These are phyloP conservation scores for Rubia yunnanensis DNA, from an alignment of 257 asterid genomes.

Conservation along the genomic window DNA sequence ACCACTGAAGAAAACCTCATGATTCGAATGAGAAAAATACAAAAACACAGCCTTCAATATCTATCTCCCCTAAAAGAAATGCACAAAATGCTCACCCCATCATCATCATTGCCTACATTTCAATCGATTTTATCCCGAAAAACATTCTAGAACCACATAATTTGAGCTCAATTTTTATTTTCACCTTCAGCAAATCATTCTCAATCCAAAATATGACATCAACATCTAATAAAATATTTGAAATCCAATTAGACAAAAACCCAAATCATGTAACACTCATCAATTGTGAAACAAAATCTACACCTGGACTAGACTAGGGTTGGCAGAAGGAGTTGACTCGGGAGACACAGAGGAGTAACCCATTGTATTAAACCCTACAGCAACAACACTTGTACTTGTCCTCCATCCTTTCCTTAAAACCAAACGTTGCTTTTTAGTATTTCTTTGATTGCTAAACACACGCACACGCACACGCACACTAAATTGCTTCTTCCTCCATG, in stretches of 20 bases:
- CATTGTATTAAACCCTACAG: neutral
- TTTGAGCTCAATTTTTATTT: neutral
- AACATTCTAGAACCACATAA: too few relatives aligned
- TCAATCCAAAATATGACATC: neutral
- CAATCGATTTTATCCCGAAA: too few relatives aligned
- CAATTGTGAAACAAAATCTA: neutral
- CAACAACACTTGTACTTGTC: neutral
- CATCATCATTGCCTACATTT: too few relatives aligned
- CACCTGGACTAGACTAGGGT: conserved; percentile 23
- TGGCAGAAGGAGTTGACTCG: conserved; percentile 3
- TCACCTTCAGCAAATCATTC: neutral
- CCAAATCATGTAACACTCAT: neutral
- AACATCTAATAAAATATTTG: neutral
- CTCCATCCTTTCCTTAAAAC: neutral
- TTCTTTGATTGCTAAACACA: neutral
- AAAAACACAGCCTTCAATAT: neutral
- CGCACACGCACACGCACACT: neutral
- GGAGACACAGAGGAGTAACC: conserved; percentile 2
- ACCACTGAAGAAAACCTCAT: neutral
- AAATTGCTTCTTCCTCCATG: neutral
- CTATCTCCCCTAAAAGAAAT: neutral
- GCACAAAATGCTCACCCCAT: neutral
- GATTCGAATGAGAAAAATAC: neutral
- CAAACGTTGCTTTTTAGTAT: neutral
- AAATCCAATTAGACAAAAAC: conserved; percentile 4